These are phyloP conservation scores for Saturnispora sanitii DNA, from an alignment of 805 yeast genomes.

Conservation along the genomic window DNA sequence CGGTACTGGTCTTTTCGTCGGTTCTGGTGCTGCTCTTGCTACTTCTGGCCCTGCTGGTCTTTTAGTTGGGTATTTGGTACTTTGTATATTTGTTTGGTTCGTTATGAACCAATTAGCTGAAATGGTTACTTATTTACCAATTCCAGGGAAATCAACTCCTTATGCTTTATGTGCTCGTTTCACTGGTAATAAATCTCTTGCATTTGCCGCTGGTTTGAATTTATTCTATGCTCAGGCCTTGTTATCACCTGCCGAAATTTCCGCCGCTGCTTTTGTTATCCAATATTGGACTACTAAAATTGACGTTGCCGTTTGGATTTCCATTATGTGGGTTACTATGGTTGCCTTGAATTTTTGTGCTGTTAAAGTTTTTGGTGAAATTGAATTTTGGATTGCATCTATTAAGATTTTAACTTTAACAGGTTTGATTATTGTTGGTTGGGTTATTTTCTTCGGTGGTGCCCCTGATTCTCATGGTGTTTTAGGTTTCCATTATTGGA, in stretches of 20 bases:
- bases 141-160: conserved; percentile 56
- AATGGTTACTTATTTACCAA: conserved; percentile 53
- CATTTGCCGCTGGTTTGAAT: conserved; percentile 47
- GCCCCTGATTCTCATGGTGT: conserved; percentile 38
- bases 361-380: conserved; percentile 40
- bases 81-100: conserved; percentile 55
- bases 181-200: conserved; percentile 42
- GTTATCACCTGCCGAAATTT: conserved; percentile 50
- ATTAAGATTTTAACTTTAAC: conserved; percentile 56
- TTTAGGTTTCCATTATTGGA: conserved; percentile 37
- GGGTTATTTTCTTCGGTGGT: conserved; percentile 56
- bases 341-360: conserved; percentile 41
- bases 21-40: conserved; percentile 35
- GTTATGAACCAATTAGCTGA: conserved; percentile 60
- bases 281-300: conserved; percentile 49
- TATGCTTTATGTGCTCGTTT: conserved; percentile 34
- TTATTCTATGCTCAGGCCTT: conserved; percentile 39
- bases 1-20: conserved; percentile 53
- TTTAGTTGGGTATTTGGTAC: conserved; percentile 50
- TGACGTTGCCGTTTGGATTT: conserved; percentile 53
- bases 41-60: conserved; percentile 32
- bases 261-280: conserved; percentile 55
- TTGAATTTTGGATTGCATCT: conserved; percentile 57
- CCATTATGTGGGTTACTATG: conserved; percentile 40
- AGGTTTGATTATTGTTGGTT: conserved; percentile 49